Base-by-base conservation (phyloP, 805 yeast species). In the Lipomyces anomalus region DNA sequence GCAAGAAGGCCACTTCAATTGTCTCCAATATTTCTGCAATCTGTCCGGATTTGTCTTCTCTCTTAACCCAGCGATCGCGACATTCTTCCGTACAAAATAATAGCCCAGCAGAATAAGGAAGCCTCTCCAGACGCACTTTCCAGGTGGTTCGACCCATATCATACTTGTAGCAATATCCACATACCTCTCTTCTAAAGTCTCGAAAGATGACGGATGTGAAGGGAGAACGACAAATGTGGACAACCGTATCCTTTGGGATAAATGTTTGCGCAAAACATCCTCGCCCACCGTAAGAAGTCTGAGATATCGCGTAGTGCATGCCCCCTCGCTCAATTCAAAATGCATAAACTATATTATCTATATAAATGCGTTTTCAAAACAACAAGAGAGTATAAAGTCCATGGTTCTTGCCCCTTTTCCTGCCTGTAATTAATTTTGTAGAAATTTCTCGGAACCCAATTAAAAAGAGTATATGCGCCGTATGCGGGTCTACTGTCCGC, bases 121-220 rank as follows among this genome's bases (percentile, higher is more conserved):
- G 50, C 58, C 43, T 56, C 38, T 43, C 53, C 9, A 71, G 52
- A 44, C 67, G 73, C 42, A 61, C 56, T 51, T 74, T 78, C 64
- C 76, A 63, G 33, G 66, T 64, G n/a, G n/a, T n/a, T 28, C 61
- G 64, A 0, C 83, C 82, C 50, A 68, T 59, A 26, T 66, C 67
- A 52, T 78, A 80, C 2, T 52, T 43, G 56, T 70, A 77, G 53
- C 87, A 80, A 48, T 58, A 55, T 5, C 73, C 67, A 58, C 87
- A 80, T 1, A 77, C 82, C 55, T 80, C 86, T 52, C 78, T 79
- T 40, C 75, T 71, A 59, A 78, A 80, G 3, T 77, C 78, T 47
- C 71, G 67, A 16, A 69, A 61, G 2, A 80, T 67, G 1, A 76
- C 67, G 13, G 71, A 64, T 6, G 81, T 73, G 33, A 76, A 60